Conservation (phyloP, 169 alveolate genomes). For the Plasmodium gallinaceum region DNA sequence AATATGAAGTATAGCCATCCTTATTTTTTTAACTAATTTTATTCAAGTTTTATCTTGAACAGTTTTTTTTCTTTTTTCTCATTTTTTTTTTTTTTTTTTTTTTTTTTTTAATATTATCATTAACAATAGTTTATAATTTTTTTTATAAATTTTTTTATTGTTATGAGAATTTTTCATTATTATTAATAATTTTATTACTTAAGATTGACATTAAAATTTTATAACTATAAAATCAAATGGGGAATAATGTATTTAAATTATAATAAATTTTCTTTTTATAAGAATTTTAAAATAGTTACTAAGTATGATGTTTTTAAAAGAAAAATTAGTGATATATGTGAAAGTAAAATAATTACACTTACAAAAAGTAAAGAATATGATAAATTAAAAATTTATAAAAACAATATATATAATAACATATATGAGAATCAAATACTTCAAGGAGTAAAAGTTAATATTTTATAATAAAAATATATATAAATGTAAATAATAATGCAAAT, state of each 20-base stretch:
- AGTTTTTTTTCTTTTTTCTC: too few species aligned
- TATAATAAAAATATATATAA: conserved; percentile 17
- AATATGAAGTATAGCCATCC: too few species aligned
- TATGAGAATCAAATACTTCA: conserved; percentile 66
- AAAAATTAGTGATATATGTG: conserved; percentile 68
- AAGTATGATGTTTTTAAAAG: conserved; percentile 35
- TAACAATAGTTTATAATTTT: too few species aligned
- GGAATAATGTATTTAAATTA: conserved; percentile 46
- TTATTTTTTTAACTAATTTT: too few species aligned
- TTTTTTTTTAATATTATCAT: too few species aligned
- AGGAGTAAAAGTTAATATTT: conserved; percentile 68
- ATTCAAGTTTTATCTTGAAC: too few species aligned
- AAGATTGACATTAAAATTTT: too few species aligned
- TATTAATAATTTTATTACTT: too few species aligned
- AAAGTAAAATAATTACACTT: conserved; percentile 71
- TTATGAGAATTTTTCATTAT: too few species aligned
- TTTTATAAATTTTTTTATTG: too few species aligned
- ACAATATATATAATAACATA: conserved; percentile 46
- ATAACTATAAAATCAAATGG: conserved; percentile 2
- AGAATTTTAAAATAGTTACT: conserved; percentile 27
- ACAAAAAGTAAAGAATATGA: conserved; percentile 73
- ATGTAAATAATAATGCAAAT: not conserved
- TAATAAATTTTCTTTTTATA: conserved; percentile 14
- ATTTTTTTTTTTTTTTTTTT: too few species aligned
- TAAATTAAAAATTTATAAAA: conserved; percentile 43